Evolutionary conservation across 2,329 filamentous ascomycete genomes (phyloP), one percentile per base, ranked within the genome.

Genomic region (Talaromyces sp.): DNA sequence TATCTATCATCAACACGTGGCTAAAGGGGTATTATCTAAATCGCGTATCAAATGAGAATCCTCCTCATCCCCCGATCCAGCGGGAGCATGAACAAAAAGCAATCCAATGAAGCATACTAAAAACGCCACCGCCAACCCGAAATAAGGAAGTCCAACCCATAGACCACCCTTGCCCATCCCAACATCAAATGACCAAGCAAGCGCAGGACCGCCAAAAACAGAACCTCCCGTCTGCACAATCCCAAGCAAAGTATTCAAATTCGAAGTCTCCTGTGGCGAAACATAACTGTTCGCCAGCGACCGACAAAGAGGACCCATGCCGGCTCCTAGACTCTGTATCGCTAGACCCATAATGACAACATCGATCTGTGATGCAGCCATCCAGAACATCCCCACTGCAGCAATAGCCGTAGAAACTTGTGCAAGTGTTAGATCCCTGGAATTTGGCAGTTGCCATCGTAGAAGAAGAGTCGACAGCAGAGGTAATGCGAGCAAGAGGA

Each of bases 141-240:
- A 46, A 27, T 46, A 46, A 2, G 43, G 43, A 17, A 46, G 43
- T 24, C 43, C 43, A 27, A 46, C 27, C 19, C 22, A 46, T 7
- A 46, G 4, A 3, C 43, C 43, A 16, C 32, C 43, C 16, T 13
- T 46, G 10, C 20, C 11, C 20, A 27, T 14, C 13, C 43, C 43
- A 22, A 46, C 17, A 7, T 36, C 43, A 36, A 46, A 46, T 14
- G 35, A 8, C 32, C 43, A 35, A 46, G 43, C 33, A 19, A 46
- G 10, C 32, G 16, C 43, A 5, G 43, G 43, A 1, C 43, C 43
- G 11, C 17, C 40, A 16, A 46, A 27, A 13, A 46, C 16, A 5
- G 30, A 46, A 7, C 43, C 43, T 4, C 17, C 16, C 0, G 30
- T 46, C 14, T 33, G 29, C 20, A 46, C 19, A 27, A 46, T 46